These are phyloP conservation scores for Oxalis stricta DNA, from an alignment of 441 rosid genomes.

Conservation along the genomic window DNA sequence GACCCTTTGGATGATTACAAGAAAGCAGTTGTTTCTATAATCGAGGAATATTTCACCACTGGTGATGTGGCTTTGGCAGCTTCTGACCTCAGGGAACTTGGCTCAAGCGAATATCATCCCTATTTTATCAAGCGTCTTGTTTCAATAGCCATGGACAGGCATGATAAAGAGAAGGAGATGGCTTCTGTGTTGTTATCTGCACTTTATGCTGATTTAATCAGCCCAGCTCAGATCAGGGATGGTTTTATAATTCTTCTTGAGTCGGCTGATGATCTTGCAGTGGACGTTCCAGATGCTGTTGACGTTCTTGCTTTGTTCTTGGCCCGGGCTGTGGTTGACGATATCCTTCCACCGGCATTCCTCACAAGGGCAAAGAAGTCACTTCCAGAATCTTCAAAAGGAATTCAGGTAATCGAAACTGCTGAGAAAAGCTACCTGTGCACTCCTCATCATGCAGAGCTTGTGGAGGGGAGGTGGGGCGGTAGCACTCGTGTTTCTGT, in stretches of 20 bases:
- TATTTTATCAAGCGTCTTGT: constrained; percentile 85
- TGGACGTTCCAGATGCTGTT: constrained; percentile 82
- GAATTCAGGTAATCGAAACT: constrained; percentile 69
- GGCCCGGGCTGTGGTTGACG: constrained; percentile 95
- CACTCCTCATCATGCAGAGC: constrained; percentile 97
- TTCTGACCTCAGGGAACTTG: constrained; percentile 89
- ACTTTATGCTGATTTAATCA: constrained; percentile 81
- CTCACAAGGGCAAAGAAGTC: constrained; percentile 72
- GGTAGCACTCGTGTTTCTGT: constrained; percentile 86
- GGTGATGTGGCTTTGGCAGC: constrained; percentile 86
- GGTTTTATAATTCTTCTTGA: constrained; percentile 95
- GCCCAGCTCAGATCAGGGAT: constrained; percentile 79
- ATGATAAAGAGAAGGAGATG: constrained; percentile 99
- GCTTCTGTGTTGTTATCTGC: constrained; percentile 90
- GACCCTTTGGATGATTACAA: constrained; percentile 95
- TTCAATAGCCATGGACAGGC: constrained; percentile 97
- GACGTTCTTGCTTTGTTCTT: constrained; percentile 80
- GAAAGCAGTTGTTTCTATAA: constrained; percentile 66
- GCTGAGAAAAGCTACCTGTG: constrained; percentile 96
- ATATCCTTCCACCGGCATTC: constrained; percentile 88
- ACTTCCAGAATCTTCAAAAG: constrained; percentile 72
- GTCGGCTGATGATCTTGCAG: constrained; percentile 90
- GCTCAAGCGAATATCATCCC: constrained; percentile 80
- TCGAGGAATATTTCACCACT: constrained; percentile 85
- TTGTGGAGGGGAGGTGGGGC: constrained; percentile 96